Evolutionary conservation across 2,329 filamentous ascomycete species (phyloP).

Genomic region (Penicillium verrucosum): DNA sequence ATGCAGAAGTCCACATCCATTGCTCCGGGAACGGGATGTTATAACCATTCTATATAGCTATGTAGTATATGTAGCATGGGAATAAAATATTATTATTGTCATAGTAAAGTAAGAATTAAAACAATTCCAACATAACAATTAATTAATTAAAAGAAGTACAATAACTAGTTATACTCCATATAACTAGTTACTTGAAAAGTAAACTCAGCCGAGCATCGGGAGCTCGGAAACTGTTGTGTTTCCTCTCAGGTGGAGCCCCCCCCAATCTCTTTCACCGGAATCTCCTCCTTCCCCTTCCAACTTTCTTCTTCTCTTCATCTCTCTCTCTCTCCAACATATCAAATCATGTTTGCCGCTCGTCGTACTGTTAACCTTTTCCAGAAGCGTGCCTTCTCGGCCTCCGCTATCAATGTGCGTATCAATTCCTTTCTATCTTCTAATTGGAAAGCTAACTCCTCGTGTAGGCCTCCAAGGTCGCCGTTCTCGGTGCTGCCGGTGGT

Average conservation of each 20-base stretch:
- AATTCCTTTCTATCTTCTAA: neutral
- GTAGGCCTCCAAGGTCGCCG: constrained; percentile 93
- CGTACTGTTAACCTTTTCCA: constrained; percentile 57
- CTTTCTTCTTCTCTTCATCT: constrained; percentile 21
- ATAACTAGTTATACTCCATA: no score
- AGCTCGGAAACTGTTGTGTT: constrained; percentile 17
- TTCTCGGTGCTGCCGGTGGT: constrained; percentile 94
- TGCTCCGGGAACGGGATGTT: neutral
- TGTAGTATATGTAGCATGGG: no score
- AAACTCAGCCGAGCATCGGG: constrained; percentile 17
- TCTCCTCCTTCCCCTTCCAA: constrained; percentile 12
- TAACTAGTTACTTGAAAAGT: neutral
- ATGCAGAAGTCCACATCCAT: neutral
- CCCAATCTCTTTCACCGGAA: constrained; percentile 12
- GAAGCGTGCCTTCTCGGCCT: constrained; percentile 77
- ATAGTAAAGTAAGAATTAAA: neutral
- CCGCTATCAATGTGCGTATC: constrained; percentile 67
- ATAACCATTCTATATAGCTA: no score
- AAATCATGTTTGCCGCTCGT: constrained; percentile 73
- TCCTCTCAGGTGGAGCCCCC: constrained; percentile 1
- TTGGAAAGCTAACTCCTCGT: neutral
- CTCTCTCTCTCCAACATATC: neutral
- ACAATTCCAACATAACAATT: neutral
- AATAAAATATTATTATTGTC: neutral
- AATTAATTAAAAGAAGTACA: neutral